These are phyloP conservation scores for Penicillium manginii DNA, from an alignment of 495 filamentous ascomycete genomes.

Conservation along the genomic window DNA sequence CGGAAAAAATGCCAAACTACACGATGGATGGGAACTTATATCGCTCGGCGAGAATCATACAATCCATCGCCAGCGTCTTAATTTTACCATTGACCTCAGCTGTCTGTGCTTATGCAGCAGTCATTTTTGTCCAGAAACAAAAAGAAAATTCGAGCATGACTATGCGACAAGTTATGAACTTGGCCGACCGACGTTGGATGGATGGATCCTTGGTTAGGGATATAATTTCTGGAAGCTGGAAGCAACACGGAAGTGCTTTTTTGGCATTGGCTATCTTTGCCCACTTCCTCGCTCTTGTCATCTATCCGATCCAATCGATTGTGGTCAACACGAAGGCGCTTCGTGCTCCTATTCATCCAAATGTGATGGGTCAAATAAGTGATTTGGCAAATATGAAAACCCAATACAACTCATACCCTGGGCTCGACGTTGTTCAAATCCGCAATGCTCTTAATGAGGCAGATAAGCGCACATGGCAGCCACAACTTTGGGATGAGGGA, in stretches of 20 bases:
- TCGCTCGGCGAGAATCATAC: slow-evolving; percentile 11
- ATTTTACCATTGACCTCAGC: slow-evolving; percentile 25
- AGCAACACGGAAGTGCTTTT: slow-evolving; percentile 20
- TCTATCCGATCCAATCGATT: slow-evolving; percentile 30
- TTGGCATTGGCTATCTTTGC: slow-evolving; percentile 21
- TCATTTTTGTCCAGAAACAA: slow-evolving; percentile 28
- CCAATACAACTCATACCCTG: background rate
- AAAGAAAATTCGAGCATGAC: slow-evolving; percentile 16
- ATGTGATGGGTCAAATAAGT: background rate
- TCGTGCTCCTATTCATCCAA: slow-evolving; percentile 5
- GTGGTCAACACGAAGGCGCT: slow-evolving; percentile 15
- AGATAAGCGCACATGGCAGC: slow-evolving; percentile 8
- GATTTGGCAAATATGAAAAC: background rate
- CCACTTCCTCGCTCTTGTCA: slow-evolving; percentile 24
- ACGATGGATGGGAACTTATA: slow-evolving; percentile 3
- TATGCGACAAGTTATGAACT: slow-evolving; percentile 27
- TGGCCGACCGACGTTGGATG: slow-evolving; percentile 28
- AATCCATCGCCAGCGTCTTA: slow-evolving; percentile 8
- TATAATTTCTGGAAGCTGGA: slow-evolving; percentile 7
- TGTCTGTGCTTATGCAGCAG: slow-evolving; percentile 30
- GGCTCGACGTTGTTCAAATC: slow-evolving; percentile 10
- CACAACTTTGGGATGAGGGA: slow-evolving; percentile 17
- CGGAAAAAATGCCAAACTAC: background rate
- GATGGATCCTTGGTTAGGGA: slow-evolving; percentile 14
- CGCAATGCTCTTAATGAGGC: slow-evolving; percentile 14